Evolutionary conservation across 176 grass and related monocot genomes (phyloP).

Genomic region (Cymbopogon citratus): DNA sequence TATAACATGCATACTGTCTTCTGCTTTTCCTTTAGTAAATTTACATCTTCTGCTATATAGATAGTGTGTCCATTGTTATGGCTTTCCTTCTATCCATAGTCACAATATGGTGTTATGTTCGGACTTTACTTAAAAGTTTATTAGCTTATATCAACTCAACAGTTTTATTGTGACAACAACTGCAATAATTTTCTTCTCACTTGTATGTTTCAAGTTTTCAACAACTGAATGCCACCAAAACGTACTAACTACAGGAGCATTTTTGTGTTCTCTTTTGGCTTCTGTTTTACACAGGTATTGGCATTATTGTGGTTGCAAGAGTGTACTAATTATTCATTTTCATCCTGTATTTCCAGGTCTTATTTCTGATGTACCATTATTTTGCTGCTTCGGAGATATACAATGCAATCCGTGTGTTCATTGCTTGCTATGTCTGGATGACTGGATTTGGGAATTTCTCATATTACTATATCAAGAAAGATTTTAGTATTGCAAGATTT

Average conservation of each 20-base stretch:
- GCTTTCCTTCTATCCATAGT: neutral
- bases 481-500: constrained; percentile 74
- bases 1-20: neutral
- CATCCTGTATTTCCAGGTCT: constrained; percentile 41
- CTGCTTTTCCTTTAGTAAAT: neutral
- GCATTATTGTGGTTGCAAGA: constrained; percentile 28
- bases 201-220: neutral
- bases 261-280: neutral
- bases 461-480: constrained; percentile 76
- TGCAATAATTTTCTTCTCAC: neutral
- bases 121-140: neutral
- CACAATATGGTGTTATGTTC: neutral
- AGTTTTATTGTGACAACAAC: neutral
- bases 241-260: neutral
- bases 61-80: neutral
- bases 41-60: neutral
- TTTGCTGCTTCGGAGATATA: constrained; percentile 71
- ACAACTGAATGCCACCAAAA: neutral
- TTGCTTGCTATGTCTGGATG: constrained; percentile 85
- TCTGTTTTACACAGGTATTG: neutral
- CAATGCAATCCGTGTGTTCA: constrained; percentile 79
- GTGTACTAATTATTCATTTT: constrained; percentile 21
- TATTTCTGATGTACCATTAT: constrained; percentile 87
- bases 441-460: constrained; percentile 85
- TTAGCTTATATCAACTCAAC: neutral